A percentile compares a stretch with the other conserved stretches of the same genome.
Conservation (phyloP, 164 flowering plant genomes). For the Vitis riparia region DNA sequence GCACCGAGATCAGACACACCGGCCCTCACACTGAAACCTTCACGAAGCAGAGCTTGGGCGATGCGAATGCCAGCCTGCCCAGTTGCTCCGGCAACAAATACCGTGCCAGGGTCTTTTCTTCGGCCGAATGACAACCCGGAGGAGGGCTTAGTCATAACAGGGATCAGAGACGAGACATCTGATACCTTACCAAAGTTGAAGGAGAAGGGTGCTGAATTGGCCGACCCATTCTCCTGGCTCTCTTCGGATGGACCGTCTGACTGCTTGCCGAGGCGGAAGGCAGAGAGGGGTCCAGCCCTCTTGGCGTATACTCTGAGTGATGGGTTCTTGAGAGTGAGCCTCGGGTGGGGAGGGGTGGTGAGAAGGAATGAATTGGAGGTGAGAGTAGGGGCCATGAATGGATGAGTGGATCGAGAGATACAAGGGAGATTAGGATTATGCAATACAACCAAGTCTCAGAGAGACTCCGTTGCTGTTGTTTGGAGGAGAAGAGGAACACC, state of each 20-base stretch:
- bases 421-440: background rate
- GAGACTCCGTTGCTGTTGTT: too few species aligned
- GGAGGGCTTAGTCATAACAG: conserved; percentile 44
- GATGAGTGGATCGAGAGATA: background rate
- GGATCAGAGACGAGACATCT: conserved; percentile 66
- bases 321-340: conserved; percentile 23
- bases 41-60: conserved; percentile 64
- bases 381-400: conserved; percentile 67
- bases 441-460: background rate
- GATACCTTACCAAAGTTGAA: conserved; percentile 51
- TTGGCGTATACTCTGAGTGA: conserved; percentile 42
- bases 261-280: conserved; percentile 40
- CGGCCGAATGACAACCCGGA: conserved; percentile 52
- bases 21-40: conserved; percentile 84
- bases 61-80: conserved; percentile 88
- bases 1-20: conserved; percentile 86
- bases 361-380: conserved; percentile 66
- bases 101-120: conserved; percentile 75
- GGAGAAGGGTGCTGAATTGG: conserved; percentile 30
- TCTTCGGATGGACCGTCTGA: conserved; percentile 20
- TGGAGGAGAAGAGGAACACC: too few species aligned
- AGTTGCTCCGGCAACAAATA: conserved; percentile 89
- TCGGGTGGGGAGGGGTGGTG: conserved; percentile 39
- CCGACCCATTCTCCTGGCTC: conserved; percentile 7
- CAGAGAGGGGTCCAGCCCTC: conserved; percentile 24